Conservation (phyloP, 129 eudicot species). For the Chrysanthemum lavandulifolium region DNA sequence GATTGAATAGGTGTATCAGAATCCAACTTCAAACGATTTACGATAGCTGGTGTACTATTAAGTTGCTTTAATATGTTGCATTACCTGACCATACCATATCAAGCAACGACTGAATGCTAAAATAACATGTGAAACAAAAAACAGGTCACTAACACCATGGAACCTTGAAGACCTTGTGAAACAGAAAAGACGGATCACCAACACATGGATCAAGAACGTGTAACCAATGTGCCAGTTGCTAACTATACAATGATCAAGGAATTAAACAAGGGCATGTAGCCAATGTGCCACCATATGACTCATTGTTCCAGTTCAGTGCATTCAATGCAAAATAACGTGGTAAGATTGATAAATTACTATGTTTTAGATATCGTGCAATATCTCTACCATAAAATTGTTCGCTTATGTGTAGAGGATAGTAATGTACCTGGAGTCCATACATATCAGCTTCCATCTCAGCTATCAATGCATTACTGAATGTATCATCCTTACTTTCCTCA, state of each 20-base stretch:
- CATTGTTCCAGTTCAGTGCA: background rate
- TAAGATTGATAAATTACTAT: background rate
- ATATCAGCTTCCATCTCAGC: constrained; percentile 88
- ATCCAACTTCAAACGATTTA: constrained; percentile 13
- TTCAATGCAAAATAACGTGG: background rate
- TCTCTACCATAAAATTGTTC: background rate
- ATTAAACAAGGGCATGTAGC: constrained; percentile 7
- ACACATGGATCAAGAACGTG: too few relatives aligned
- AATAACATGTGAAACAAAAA: constrained; percentile 12
- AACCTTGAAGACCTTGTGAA: background rate
- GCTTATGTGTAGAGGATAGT: background rate
- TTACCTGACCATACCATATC: constrained; percentile 14
- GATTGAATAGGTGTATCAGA: constrained; percentile 5
- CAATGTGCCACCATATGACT: background rate
- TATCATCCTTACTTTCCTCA: constrained; percentile 41
- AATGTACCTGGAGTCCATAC: constrained; percentile 71
- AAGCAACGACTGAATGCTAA: constrained; percentile 11
- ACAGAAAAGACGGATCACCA: too few relatives aligned
- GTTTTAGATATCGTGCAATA: background rate
- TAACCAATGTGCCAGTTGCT: background rate
- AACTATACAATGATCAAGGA: background rate
- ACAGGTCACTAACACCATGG: background rate
- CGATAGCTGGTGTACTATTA: constrained; percentile 2
- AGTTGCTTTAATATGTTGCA: constrained; percentile 23
- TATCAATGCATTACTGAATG: constrained; percentile 63